These are phyloP conservation scores for Plasmodium yoelii DNA, from an alignment of 169 alveolate genomes.

Conservation along the genomic window DNA sequence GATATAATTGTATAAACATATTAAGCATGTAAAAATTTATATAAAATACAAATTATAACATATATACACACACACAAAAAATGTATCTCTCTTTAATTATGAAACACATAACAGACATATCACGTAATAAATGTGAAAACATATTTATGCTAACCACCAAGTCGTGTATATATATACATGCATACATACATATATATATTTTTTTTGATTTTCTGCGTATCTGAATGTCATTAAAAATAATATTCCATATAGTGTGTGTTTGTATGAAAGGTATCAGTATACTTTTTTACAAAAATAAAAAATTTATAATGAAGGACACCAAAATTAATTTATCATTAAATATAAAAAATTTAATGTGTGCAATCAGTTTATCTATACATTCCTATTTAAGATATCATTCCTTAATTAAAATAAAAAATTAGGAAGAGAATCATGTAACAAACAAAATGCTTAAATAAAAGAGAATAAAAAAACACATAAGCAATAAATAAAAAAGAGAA, in stretches of 20 bases:
- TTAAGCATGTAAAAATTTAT: too few species aligned
- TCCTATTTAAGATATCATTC: neutral
- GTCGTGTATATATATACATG: neutral
- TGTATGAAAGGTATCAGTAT: too few species aligned
- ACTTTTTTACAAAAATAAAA: conserved; percentile 1
- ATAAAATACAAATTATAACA: too few species aligned
- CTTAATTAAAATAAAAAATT: conserved; percentile 7
- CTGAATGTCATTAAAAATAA: too few species aligned
- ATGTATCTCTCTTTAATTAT: too few species aligned
- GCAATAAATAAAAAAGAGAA: conserved; percentile 5
- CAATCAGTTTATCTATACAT: neutral
- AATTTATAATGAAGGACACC: neutral
- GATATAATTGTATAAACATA: too few species aligned
- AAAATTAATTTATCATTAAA: conserved; percentile 2
- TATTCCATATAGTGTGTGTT: too few species aligned
- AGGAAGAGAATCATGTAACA: conserved; percentile 1
- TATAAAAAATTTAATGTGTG: conserved; percentile 8
- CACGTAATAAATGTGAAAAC: too few species aligned
- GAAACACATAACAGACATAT: too few species aligned
- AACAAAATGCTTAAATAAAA: conserved; percentile 12
- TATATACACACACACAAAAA: too few species aligned
- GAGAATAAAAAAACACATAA: neutral
- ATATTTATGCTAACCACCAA: too few species aligned
- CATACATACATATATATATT: neutral
- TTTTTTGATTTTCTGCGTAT: too few species aligned